Evolutionary conservation across 495 filamentous ascomycete genomes (phyloP).

Genomic region (Penicillium bovifimosum): DNA sequence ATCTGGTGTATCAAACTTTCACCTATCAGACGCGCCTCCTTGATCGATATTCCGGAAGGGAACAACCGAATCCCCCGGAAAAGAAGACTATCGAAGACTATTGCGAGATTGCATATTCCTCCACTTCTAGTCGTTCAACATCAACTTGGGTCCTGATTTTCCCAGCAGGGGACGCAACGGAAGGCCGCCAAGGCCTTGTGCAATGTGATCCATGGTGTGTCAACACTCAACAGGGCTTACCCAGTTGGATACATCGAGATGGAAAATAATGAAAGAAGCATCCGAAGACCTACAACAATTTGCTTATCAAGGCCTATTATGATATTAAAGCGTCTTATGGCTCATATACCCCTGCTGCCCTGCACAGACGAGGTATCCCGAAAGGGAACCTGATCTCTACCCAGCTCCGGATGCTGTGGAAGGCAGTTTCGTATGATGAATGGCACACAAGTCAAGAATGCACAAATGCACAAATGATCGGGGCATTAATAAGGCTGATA

Average conservation of each 20-base stretch:
- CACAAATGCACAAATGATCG: background rate
- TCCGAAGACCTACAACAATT: too few relatives aligned
- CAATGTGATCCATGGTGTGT: slow-evolving; percentile 7
- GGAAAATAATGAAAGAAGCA: too few relatives aligned
- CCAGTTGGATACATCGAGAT: background rate
- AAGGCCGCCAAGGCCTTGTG: slow-evolving; percentile 5
- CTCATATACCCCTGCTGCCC: too few relatives aligned
- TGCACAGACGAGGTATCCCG: too few relatives aligned
- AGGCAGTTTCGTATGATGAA: background rate
- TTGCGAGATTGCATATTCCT: background rate
- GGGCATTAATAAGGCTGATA: background rate
- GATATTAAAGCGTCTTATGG: too few relatives aligned
- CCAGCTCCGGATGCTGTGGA: background rate
- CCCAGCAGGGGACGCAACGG: slow-evolving; percentile 2
- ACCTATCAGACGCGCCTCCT: background rate
- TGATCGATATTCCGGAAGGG: background rate
- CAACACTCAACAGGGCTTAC: background rate
- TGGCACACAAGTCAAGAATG: background rate
- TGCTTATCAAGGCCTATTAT: too few relatives aligned
- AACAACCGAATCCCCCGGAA: background rate
- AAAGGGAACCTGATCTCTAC: background rate
- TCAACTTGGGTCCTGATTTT: background rate
- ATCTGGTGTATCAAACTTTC: background rate
- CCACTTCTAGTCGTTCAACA: background rate
- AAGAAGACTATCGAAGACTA: background rate